phyloP scores from a whole-genome alignment of 1,139 yeast species.

The Spencermartinsiella ligniputridi region DNA sequence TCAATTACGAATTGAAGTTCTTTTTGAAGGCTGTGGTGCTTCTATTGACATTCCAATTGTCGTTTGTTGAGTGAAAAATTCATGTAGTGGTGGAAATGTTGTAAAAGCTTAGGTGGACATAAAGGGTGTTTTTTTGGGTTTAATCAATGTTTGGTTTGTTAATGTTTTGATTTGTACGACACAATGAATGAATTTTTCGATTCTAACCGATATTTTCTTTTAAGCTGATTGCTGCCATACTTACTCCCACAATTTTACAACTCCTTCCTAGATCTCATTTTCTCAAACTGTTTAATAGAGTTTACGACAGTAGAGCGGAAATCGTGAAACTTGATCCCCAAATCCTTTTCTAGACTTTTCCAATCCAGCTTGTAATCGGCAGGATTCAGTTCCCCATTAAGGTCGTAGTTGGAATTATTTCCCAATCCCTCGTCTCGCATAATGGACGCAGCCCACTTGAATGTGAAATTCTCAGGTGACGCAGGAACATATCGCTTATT shows the following conservation, averaged over 20 bases:
- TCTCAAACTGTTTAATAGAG: constrained; percentile 20
- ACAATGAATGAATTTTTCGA: too few species aligned
- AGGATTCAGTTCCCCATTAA: constrained; percentile 14
- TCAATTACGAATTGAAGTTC: not conserved
- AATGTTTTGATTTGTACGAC: too few species aligned
- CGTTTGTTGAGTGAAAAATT: not conserved
- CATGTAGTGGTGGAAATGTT: too few species aligned
- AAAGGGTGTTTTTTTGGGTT: too few species aligned
- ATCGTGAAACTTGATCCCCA: constrained; percentile 19
- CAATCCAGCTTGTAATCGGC: constrained; percentile 21
- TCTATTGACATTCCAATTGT: not conserved
- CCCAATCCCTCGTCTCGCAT: constrained; percentile 15
- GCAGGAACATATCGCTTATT: constrained; percentile 15
- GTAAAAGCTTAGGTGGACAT: too few species aligned
- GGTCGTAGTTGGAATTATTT: constrained; percentile 7
- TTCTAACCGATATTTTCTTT: too few species aligned
- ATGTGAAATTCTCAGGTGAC: constrained; percentile 14
- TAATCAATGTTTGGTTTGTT: too few species aligned
- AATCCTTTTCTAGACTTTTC: constrained; percentile 19
- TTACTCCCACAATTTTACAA: too few species aligned
- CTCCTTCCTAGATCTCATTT: not conserved
- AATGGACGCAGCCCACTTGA: constrained; percentile 12
- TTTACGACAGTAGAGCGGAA: constrained; percentile 20
- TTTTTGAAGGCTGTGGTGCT: not conserved
- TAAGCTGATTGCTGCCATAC: too few species aligned